phyloP scores from a whole-genome alignment of 768 basidiomycete species.

The Leccinum variicolor region DNA sequence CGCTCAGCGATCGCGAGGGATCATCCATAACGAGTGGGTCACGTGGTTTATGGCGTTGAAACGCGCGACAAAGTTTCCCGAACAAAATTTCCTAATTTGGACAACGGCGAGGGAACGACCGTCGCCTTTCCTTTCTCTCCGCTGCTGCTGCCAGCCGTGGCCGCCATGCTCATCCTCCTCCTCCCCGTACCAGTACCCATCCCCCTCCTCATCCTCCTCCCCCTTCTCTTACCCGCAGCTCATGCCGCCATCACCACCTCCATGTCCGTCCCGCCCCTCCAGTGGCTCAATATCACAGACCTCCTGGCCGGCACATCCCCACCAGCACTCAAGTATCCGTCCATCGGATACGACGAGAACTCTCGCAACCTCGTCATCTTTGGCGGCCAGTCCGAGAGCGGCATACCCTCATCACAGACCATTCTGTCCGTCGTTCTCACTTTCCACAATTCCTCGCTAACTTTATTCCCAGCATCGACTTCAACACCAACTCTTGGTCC shows the following conservation, averaged over 20 bases:
- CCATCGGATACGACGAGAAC: slow-evolving; percentile 53
- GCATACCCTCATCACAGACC: slow-evolving; percentile 60
- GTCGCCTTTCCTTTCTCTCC: slow-evolving; percentile 19
- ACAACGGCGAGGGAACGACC: slow-evolving; percentile 5
- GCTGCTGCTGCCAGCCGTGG: background rate
- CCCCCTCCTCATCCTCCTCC: slow-evolving; percentile 6
- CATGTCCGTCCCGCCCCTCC: slow-evolving; percentile 41
- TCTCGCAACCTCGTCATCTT: slow-evolving; percentile 66
- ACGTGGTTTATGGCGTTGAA: background rate
- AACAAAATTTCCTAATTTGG: slow-evolving; percentile 8
- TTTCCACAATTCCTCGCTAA: slow-evolving; percentile 1
- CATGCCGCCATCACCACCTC: slow-evolving; percentile 42
- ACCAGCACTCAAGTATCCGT: slow-evolving; percentile 66
- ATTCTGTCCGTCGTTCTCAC: slow-evolving; percentile 50
- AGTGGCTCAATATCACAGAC: slow-evolving; percentile 67
- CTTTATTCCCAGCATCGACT: slow-evolving; percentile 48
- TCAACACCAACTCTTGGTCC: slow-evolving; percentile 60
- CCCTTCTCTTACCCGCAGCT: slow-evolving; percentile 12
- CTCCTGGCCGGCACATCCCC: slow-evolving; percentile 51
- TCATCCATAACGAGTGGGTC: slow-evolving; percentile 6
- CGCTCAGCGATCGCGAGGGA: background rate
- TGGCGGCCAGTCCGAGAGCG: slow-evolving; percentile 69
- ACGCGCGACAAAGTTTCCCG: background rate
- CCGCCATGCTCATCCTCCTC: background rate
- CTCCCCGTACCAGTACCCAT: background rate